Evolutionary conservation across 305 asterid genomes (phyloP).

Genomic region (Caryopteris hybrid): DNA sequence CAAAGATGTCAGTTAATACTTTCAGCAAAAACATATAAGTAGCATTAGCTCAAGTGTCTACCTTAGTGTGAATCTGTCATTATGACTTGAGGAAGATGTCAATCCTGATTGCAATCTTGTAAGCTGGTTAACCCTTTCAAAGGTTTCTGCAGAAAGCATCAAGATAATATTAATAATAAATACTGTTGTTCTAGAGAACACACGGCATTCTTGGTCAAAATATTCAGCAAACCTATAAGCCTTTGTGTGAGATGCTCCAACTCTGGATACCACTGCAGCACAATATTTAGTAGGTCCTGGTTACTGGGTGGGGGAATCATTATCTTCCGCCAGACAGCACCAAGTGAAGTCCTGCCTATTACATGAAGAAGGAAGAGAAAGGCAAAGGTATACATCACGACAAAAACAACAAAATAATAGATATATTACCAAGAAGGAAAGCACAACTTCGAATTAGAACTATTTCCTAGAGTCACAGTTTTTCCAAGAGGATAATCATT

Average conservation of each 20-base stretch:
- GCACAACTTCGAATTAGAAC: background rate
- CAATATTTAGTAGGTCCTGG: constrained; percentile 56
- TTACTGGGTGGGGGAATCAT: constrained; percentile 53
- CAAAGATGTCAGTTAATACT: constrained; percentile 18
- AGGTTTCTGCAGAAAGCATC: constrained; percentile 55
- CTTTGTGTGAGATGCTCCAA: constrained; percentile 49
- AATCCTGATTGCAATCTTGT: constrained; percentile 46
- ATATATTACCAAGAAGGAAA: background rate
- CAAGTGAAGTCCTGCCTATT: constrained; percentile 63
- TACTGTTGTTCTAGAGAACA: background rate
- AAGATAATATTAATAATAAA: constrained; percentile 3
- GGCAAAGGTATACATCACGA: constrained; percentile 3
- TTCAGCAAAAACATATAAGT: background rate
- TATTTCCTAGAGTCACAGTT: background rate
- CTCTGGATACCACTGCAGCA: constrained; percentile 66
- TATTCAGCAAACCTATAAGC: constrained; percentile 52
- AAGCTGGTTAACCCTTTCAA: constrained; percentile 55
- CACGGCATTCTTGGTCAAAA: background rate
- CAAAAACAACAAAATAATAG: background rate
- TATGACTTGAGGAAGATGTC: constrained; percentile 34
- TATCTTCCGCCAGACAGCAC: constrained; percentile 88
- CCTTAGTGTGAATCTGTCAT: constrained; percentile 84
- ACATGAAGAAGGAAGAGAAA: constrained; percentile 13
- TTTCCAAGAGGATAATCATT: background rate
- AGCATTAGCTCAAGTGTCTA: constrained; percentile 16